Evolutionary conservation across 2,329 filamentous ascomycete genomes (phyloP), one percentile per base, ranked within the genome.

Genomic region (Fusarium hostae): DNA sequence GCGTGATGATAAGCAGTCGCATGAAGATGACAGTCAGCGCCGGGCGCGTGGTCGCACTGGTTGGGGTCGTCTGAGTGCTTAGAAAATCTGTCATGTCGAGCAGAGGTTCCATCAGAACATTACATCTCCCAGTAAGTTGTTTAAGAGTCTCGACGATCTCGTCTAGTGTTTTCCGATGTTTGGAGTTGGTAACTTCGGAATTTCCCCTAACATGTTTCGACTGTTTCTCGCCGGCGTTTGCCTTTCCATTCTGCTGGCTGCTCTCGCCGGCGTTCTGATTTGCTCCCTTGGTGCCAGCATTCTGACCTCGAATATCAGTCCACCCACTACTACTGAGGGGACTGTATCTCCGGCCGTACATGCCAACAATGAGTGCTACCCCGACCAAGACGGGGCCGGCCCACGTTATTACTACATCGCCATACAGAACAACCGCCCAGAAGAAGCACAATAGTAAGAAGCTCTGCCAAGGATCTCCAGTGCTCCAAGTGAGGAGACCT

Each of bases 121-220:
- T 97, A 82, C 96, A 98, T 52, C 96, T 89, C 9, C 92, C 92
- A 1, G 95, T 98, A 75, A 99, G 94, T 72, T 94, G 90, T 79
- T 94, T 94, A 47, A 99, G 84, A 0, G 94, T 97, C 75, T 98
- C 95, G 62, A 99, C 93, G 67, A 99, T 99, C 83, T 99, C 96
- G 79, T 99, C 96, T 57, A 99, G 83, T 55, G 94, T 98, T 84
- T 98, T 98, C 77, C 97, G 94, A 76, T 96, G 93, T 66, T 92
- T 91, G 44, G 91, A 91, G 67, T 87, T 90, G 10, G 87, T 89
- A 20, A 82, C 79, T 75, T 94, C 93, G 12, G 86, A 87, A 39
- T 81, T 79, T 24, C 82, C 82, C n/a, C 84, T 79, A 59, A 81
- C 80, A 70, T 87, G 86, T 24, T 80, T 80, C 20, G 72, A 41